Base-by-base conservation (phyloP, 257 asterid species). In the Striga asiatica region DNA sequence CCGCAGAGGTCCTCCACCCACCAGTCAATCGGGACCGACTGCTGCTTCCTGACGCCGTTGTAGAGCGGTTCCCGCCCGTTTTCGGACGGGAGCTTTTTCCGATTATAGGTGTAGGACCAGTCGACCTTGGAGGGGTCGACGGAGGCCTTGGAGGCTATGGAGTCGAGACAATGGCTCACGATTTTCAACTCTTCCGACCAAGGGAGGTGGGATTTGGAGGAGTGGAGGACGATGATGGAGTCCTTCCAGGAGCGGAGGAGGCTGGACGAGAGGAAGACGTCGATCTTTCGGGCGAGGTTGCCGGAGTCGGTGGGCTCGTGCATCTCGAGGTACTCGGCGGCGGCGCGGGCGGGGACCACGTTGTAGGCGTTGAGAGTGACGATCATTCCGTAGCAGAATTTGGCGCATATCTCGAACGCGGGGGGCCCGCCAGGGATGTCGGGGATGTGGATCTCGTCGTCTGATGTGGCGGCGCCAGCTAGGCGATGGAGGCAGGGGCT, bases 1-100 rank as follows among this genome's bases (percentile, higher is more conserved):
- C 85, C 95, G 45, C 87, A 88, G 11, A 88, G 72, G 62, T 88
- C 97, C 69, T 85, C 97, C 1, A 85, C 92, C 97, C 97, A 88
- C 97, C 97, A 88, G 63, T 88, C 95, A 28, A 65, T 62, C 0
- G 95, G 97, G 53, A 88, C 92, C 21, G 60, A 39, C 49, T 31
- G 83, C 32, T 69, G 95, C 54, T 78, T 84, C 42, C 71, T 76
- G 65, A 8, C 92, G 65, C 95, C 97, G 74, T 52, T 78, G 92
- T 56, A 88, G 73, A 65, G 75, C 66, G 87, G 67, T 42, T 82
- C 12, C 0, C 24, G 63, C 21, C 74, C 86, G 21, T 64, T 75
- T 61, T 80, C 93, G 71, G 35, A 73, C 32, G 21, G 77, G 69
- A 56, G 85, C 86, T 72, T 76, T 45, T 67, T 72, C 2, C 86